Conservation (phyloP, 2,329 filamentous ascomycete species). For the Dothidotthia symphoricarpi region DNA sequence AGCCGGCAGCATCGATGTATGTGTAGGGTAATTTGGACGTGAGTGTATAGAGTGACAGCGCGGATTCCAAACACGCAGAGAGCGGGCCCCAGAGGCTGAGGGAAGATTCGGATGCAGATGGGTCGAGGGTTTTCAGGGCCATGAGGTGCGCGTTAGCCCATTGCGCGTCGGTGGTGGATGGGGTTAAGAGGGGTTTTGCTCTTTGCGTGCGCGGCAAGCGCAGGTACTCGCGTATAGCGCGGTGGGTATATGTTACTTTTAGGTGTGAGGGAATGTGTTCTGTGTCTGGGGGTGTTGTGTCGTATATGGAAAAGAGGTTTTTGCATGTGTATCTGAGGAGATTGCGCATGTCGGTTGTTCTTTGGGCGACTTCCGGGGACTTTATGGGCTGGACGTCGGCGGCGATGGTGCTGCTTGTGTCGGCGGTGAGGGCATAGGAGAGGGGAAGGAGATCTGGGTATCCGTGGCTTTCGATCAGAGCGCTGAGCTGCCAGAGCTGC, state of each 20-base stretch:
- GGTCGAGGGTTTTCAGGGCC: constrained; percentile 21
- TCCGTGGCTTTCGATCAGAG: constrained; percentile 24
- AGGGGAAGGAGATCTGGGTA: constrained; percentile 24
- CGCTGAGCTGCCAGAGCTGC: constrained; percentile 20
- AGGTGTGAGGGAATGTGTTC: constrained; percentile 7
- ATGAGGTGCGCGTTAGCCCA: constrained; percentile 29
- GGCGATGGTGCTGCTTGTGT: constrained; percentile 18
- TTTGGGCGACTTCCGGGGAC: constrained; percentile 15
- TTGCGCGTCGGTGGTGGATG: constrained; percentile 17
- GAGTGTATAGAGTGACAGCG: constrained; percentile 14
- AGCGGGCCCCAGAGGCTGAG: constrained; percentile 21
- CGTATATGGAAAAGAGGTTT: constrained; percentile 23
- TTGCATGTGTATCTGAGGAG: constrained; percentile 20
- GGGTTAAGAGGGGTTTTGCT: constrained; percentile 5
- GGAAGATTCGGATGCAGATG: constrained; percentile 4
- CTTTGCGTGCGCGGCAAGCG: constrained; percentile 11
- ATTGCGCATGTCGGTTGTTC: constrained; percentile 18
- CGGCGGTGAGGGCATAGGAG: constrained; percentile 22
- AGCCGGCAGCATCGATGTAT: constrained; percentile 22
- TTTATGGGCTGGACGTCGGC: constrained; percentile 21
- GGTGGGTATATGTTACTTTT: constrained; percentile 29
- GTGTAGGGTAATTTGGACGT: constrained; percentile 20
- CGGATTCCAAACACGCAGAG: constrained; percentile 18
- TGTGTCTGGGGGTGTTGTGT: constrained; percentile 11
- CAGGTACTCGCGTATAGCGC: constrained; percentile 24